Percentiles rank a stretch among this genome's conserved stretches.
These are phyloP conservation scores for Bacidia gigantensis DNA, from an alignment of 495 filamentous ascomycete genomes.

Conservation along the genomic window DNA sequence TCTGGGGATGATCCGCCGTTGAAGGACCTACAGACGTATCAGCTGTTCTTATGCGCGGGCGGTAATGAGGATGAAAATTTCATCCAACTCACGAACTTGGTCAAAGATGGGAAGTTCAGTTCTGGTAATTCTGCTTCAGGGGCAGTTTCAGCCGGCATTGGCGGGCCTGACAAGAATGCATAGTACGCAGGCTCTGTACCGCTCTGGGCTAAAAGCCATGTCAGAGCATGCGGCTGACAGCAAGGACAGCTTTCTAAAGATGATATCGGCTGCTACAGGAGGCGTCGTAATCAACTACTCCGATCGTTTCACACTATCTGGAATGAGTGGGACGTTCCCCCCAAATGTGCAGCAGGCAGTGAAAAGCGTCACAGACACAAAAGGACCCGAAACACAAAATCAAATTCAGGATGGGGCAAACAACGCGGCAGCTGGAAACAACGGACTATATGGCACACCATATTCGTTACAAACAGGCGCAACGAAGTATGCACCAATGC, in stretches of 20 bases:
- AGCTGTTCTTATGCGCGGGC: slow-evolving; percentile 50
- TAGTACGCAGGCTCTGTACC: slow-evolving; percentile 37
- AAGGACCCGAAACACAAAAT: slow-evolving; percentile 29
- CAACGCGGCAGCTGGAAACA: slow-evolving; percentile 10
- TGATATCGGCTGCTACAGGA: slow-evolving; percentile 38
- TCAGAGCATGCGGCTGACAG: background rate
- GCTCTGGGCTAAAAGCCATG: background rate
- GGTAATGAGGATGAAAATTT: slow-evolving; percentile 38
- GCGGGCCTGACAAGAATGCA: slow-evolving; percentile 41
- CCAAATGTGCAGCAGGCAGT: slow-evolving; percentile 29
- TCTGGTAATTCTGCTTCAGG: slow-evolving; percentile 39
- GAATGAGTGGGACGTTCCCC: slow-evolving; percentile 53
- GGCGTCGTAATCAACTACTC: slow-evolving; percentile 47
- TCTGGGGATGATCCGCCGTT: slow-evolving; percentile 35
- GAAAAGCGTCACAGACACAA: slow-evolving; percentile 30
- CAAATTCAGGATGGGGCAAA: slow-evolving; percentile 17
- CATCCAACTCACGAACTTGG: slow-evolving; percentile 30
- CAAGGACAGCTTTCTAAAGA: slow-evolving; percentile 46
- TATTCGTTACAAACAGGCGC: slow-evolving; percentile 50
- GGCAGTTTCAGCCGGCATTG: slow-evolving; percentile 32
- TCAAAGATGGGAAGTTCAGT: slow-evolving; percentile 29
- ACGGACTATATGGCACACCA: slow-evolving; percentile 33
- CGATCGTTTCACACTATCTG: slow-evolving; percentile 47
- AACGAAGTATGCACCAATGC: slow-evolving; percentile 62
- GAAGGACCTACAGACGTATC: slow-evolving; percentile 39